Conservation (phyloP, 805 yeast genomes). For the Candida fluviatilis region DNA sequence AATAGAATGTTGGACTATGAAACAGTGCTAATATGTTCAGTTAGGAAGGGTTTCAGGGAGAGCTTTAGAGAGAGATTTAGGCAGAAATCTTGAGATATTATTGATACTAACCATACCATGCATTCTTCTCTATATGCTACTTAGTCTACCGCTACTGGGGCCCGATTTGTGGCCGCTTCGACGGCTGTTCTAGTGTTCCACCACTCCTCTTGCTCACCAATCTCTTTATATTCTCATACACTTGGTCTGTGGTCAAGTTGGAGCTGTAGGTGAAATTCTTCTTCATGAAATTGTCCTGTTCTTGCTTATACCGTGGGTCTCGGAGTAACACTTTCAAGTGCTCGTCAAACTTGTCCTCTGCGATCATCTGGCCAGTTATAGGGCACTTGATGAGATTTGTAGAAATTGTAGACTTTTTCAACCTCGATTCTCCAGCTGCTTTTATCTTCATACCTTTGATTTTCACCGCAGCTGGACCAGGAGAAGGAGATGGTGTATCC, state of each 20-base stretch:
- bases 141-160: conserved; percentile 7
- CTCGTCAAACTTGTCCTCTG: conserved; percentile 64
- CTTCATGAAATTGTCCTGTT: conserved; percentile 55
- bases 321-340: conserved; percentile 68
- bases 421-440: conserved; percentile 69
- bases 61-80: too few species aligned
- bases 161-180: conserved; percentile 11
- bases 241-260: conserved; percentile 54
- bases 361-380: conserved; percentile 65
- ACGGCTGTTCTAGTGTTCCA: background rate
- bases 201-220: conserved; percentile 29
- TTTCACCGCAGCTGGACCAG: conserved; percentile 11
- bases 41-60: too few species aligned
- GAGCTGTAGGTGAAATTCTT: conserved; percentile 48
- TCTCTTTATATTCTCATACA: conserved; percentile 56
- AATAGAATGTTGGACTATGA: too few species aligned
- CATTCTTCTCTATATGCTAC: background rate
- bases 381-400: conserved; percentile 57
- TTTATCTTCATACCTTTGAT: conserved; percentile 57
- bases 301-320: conserved; percentile 75
- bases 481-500: conserved; percentile 2
- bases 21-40: too few species aligned
- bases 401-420: conserved; percentile 17
- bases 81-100: too few species aligned
- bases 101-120: too few species aligned